A percentile compares a stretch with the other conserved stretches of the same genome.
Conservation (phyloP, 2,329 filamentous ascomycete species). For the Rhynchosporium agropyri region DNA sequence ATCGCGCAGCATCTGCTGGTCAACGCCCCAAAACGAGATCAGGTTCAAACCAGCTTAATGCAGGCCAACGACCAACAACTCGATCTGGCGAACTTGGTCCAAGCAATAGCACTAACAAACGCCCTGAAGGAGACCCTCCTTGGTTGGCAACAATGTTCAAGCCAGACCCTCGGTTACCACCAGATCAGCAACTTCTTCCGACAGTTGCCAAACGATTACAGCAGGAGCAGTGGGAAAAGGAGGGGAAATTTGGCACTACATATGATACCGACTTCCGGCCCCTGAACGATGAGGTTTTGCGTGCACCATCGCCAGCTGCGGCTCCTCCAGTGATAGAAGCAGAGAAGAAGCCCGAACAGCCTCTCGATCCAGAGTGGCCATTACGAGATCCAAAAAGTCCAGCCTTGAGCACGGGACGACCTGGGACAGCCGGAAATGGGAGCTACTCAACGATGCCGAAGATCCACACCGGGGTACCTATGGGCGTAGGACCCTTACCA, state of each 20-base stretch:
- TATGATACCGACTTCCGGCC: slow-evolving; percentile 90
- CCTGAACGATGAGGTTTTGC: slow-evolving; percentile 65
- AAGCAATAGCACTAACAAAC: slow-evolving; percentile 51
- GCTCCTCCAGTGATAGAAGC: slow-evolving; percentile 36
- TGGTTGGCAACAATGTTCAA: slow-evolving; percentile 96
- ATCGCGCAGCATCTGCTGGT: slow-evolving; percentile 40
- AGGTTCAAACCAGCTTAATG: slow-evolving; percentile 53
- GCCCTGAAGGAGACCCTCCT: slow-evolving; percentile 90
- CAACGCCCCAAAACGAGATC: slow-evolving; percentile 62
- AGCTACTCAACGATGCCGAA: slow-evolving; percentile 47
- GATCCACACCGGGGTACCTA: slow-evolving; percentile 45
- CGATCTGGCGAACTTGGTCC: slow-evolving; percentile 58
- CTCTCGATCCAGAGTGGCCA: slow-evolving; percentile 60
- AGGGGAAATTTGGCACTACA: slow-evolving; percentile 80
- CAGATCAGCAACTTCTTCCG: slow-evolving; percentile 92
- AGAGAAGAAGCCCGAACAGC: slow-evolving; percentile 38
- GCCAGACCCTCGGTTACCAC: slow-evolving; percentile 89
- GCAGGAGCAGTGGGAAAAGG: slow-evolving; percentile 93
- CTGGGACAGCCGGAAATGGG: slow-evolving; percentile 53
- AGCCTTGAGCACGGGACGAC: slow-evolving; percentile 49
- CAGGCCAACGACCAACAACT: slow-evolving; percentile 60
- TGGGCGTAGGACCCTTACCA: slow-evolving; percentile 33
- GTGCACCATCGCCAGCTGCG: slow-evolving; percentile 28
- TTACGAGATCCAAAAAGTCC: slow-evolving; percentile 54
- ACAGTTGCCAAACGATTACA: slow-evolving; percentile 89